Evolutionary conservation across 164 flowering plant genomes (phyloP).

Genomic region (Vitis rupestris): DNA sequence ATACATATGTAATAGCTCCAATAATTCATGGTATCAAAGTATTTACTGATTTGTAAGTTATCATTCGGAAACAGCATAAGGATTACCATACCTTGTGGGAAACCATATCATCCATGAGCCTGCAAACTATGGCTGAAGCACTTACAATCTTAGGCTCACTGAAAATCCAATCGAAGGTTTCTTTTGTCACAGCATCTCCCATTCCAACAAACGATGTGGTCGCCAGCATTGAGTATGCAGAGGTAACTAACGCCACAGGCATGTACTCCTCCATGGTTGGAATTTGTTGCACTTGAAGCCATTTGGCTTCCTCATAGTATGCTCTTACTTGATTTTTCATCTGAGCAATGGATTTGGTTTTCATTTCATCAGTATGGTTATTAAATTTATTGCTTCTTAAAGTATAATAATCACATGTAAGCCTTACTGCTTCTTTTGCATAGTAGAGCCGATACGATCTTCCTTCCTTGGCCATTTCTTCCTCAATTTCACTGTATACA

Average conservation of each 20-base stretch:
- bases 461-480: conserved; percentile 26
- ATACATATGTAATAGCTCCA: too few relatives aligned
- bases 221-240: conserved; percentile 12
- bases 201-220: conserved; percentile 26
- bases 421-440: conserved; percentile 32
- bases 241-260: background rate
- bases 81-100: conserved; percentile 23
- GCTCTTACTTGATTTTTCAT: conserved; percentile 23
- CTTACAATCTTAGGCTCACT: conserved; percentile 23
- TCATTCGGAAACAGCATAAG: too few relatives aligned
- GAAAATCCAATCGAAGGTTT: conserved; percentile 33
- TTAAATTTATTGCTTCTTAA: conserved; percentile 7
- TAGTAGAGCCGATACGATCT: conserved; percentile 17
- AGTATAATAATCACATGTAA: background rate
- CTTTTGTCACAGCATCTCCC: conserved; percentile 30
- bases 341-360: conserved; percentile 12
- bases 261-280: conserved; percentile 42
- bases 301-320: conserved; percentile 35
- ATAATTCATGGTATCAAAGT: too few relatives aligned
- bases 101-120: conserved; percentile 33
- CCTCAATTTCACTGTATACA: conserved; percentile 22
- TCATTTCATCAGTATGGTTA: too few relatives aligned
- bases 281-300: conserved; percentile 21
- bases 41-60: too few relatives aligned
- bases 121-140: conserved; percentile 16